Evolutionary conservation across 1,139 yeast genomes (phyloP), one percentile per base, ranked within the genome.

Genomic region (Keqinozyma sinolaborantium): DNA sequence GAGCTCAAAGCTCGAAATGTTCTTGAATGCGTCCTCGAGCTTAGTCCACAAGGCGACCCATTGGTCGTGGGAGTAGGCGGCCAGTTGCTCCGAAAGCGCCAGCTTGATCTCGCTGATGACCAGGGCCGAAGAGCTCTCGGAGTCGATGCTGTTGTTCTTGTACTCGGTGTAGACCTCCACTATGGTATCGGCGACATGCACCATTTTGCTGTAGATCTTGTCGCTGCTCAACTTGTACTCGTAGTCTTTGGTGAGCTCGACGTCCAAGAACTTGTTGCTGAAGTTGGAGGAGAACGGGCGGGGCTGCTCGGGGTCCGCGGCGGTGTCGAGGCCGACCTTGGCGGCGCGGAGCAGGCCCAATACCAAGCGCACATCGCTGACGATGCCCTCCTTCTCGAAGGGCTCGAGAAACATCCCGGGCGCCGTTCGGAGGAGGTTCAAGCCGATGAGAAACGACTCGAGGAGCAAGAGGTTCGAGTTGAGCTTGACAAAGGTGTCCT

Each of bases 1-100:
- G 26, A 88, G 60, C 51, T 87, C 95, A 59, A 81, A 86, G 40
- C 94, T 81, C 0, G 95, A 84, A 4, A 83, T 46, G 4, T 41
- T 37, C 14, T 62, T 58, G 19, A 83, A 56, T 18, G 53, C 50
- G 2, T 38, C 40, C 21, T 7, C 10, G 10, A 18, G 21, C 9
- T 18, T 18, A 18, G 9, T 7, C 87, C 88, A 80, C 4, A 72
- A 21, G 2, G 39, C 35, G 4, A 41, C 27, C 83, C 85, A 75
- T 3, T 64, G 59, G 2, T 61, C 58, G 26, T 45, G 56, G 1
- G 53, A 35, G 24, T 52, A 46, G 2, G 25, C 19, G 9, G 38
- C 32, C 16, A 41, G 32, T 3, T 20, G 11, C 5, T 40, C 41
- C 5, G 26, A 23, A 25, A 60, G 42, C 0, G 26, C 31, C 2